Evolutionary conservation across 192 early-diverging fungal species (phyloP).

Genomic region (Linnemannia exigua): DNA sequence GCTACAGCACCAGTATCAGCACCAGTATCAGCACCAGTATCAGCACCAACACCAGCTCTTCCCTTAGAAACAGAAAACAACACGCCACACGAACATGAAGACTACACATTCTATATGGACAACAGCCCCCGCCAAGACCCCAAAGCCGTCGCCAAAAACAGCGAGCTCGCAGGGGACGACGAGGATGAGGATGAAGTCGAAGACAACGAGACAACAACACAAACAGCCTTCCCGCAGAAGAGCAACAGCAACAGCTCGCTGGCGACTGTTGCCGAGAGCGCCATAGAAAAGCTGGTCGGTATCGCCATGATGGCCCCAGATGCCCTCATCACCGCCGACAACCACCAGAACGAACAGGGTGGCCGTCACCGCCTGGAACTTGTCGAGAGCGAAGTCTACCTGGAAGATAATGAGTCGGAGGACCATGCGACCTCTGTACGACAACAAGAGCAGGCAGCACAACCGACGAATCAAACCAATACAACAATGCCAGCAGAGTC

Average conservation of each 20-base stretch:
- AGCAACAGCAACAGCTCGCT: slow-evolving; percentile 21
- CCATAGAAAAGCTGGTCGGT: slow-evolving; percentile 7
- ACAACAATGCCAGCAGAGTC: slow-evolving; percentile 3
- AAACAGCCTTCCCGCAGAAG: not conserved
- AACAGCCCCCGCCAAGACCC: slow-evolving; percentile 15
- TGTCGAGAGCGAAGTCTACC: slow-evolving; percentile 16
- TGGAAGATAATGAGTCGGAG: slow-evolving; percentile 6
- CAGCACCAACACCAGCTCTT: not conserved
- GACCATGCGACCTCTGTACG: not conserved
- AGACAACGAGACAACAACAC: slow-evolving; percentile 2
- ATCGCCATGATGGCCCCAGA: slow-evolving; percentile 28
- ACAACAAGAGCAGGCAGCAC: slow-evolving; percentile 24
- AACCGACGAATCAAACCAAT: slow-evolving; percentile 8
- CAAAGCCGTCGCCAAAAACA: slow-evolving; percentile 9
- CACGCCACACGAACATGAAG: not conserved
- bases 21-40: not conserved
- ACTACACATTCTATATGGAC: slow-evolving; percentile 39
- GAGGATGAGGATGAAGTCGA: slow-evolving; percentile 29
- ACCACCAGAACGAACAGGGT: not conserved
- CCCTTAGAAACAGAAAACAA: not conserved
- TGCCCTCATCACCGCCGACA: not conserved
- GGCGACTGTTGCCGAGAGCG: slow-evolving; percentile 33
- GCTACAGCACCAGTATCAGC: no score
- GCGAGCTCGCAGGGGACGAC: slow-evolving; percentile 24
- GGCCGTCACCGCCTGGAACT: not conserved